These are phyloP conservation scores for Colletotrichum camelliae DNA, from an alignment of 2,329 filamentous ascomycete genomes.

Conservation along the genomic window DNA sequence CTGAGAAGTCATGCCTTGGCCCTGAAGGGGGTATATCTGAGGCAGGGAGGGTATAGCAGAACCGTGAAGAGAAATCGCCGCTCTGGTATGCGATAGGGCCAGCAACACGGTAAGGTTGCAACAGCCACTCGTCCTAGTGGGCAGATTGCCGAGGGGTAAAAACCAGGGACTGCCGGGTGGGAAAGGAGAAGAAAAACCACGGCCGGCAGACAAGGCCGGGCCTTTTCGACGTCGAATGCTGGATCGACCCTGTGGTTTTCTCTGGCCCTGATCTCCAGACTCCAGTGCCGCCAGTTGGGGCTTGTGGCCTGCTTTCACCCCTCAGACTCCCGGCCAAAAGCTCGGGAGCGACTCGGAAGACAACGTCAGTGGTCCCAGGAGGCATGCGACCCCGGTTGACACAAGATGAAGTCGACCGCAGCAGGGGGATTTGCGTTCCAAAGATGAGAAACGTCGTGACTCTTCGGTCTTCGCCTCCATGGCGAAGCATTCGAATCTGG, in stretches of 20 bases:
- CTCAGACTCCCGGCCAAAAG: background rate
- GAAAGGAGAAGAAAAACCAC: background rate
- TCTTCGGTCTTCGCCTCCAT: conserved; percentile 10
- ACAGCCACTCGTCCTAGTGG: conserved; percentile 15
- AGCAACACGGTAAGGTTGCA: conserved; percentile 16
- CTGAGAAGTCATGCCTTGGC: conserved; percentile 18
- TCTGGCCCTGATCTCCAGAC: conserved; percentile 3
- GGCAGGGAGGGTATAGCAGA: conserved; percentile 24
- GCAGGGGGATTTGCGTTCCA: conserved; percentile 13
- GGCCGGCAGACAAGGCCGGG: background rate
- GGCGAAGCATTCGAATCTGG: background rate
- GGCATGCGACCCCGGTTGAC: conserved; percentile 8
- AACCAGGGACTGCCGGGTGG: conserved; percentile 6
- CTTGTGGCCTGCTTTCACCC: background rate
- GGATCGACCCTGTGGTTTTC: background rate
- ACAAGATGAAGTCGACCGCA: conserved; percentile 6
- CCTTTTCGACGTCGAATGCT: background rate
- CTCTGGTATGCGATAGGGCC: conserved; percentile 22
- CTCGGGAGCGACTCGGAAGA: conserved; percentile 17
- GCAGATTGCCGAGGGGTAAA: conserved; percentile 21
- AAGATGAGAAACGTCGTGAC: background rate
- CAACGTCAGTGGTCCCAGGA: conserved; percentile 1
- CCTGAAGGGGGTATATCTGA: conserved; percentile 24
- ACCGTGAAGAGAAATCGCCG: conserved; percentile 15
- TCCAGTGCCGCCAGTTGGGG: conserved; percentile 1